These are phyloP conservation scores for Tuber umbilicatum DNA, from an alignment of 495 filamentous ascomycete species.

Conservation along the genomic window DNA sequence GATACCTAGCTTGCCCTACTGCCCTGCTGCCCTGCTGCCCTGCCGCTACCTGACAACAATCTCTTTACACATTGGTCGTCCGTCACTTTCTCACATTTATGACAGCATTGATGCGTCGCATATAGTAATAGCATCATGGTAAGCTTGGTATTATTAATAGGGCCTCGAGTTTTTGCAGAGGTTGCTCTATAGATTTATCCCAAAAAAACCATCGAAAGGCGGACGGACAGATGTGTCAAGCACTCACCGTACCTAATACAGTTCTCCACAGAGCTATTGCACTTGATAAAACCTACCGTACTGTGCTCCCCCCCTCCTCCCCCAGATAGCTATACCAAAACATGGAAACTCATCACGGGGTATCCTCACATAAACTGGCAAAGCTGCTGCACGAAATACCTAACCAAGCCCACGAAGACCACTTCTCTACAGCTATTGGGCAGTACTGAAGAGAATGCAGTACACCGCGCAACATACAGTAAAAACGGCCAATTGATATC, in stretches of 20 bases:
- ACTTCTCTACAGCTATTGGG: not conserved
- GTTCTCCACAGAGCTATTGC: not conserved
- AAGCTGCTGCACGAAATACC: not conserved
- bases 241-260: not conserved
- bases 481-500: not conserved
- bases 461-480: not conserved
- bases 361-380: not conserved
- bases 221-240: not conserved
- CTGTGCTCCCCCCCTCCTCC: not conserved
- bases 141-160: not conserved
- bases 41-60: not conserved
- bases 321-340: not conserved
- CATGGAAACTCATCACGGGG: not conserved
- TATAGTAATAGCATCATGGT: not conserved
- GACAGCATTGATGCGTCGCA: conserved; percentile 3
- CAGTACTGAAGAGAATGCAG: not conserved
- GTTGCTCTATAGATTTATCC: not conserved
- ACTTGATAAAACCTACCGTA: not conserved
- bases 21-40: not conserved
- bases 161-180: not conserved
- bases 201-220: not conserved
- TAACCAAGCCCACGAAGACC: not conserved
- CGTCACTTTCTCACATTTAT: not conserved
- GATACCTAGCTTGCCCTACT: not conserved
- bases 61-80: not conserved